Evolutionary conservation across 2,329 filamentous ascomycete genomes (phyloP), one percentile per base, ranked within the genome.

Genomic region (Pestalotiopsis sp.): DNA sequence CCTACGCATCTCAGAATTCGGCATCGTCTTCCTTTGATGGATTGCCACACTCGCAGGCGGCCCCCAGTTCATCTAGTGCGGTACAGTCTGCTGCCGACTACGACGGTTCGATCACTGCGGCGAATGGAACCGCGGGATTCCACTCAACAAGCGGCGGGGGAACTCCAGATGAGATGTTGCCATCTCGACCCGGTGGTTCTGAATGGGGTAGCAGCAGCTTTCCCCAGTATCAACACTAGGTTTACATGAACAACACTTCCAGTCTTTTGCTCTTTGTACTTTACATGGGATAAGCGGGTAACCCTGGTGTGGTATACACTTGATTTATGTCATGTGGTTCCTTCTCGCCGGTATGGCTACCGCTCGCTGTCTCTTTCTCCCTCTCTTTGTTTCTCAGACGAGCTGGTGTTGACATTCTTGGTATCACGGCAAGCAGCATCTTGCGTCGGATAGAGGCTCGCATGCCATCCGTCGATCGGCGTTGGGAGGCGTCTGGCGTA

Each of bases 121-220:
- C 61, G n/a, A 52, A 64, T 39, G 61, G 61, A 20, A 64, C n/a
- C 4, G 38, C 61, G 38, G 61, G n/a, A 27, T 64, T 64, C 17
- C 61, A 64, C 20, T 64, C 61, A 12, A 52, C 61, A 7, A 64
- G 39, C 27, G 61, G 41, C n/a, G 61, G 61, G 20, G 38, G 17
- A 11, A 49, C 61, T 25, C 61, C 61, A 45, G 61, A 64, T 49
- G 61, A 52, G 12, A 17, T 64, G 36, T 20, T 64, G 14, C 61
- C 61, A 38, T 38, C 61, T 27, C 36, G 61, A 27, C 38, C 38
- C 17, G 14, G 31, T 62, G 59, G 59, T 41, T 20, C 59, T 11
- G 59, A 62, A 39, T 62, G 59, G 59, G 59, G 59, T 12, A 62
- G 38, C 36, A 39, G 59, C 59, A 62, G 31, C 17, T 62, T 62